Evolutionary conservation across 2,329 filamentous ascomycete species (phyloP), one percentile per base, ranked within the genome.

Genomic region (Rugonectria rugulosa): DNA sequence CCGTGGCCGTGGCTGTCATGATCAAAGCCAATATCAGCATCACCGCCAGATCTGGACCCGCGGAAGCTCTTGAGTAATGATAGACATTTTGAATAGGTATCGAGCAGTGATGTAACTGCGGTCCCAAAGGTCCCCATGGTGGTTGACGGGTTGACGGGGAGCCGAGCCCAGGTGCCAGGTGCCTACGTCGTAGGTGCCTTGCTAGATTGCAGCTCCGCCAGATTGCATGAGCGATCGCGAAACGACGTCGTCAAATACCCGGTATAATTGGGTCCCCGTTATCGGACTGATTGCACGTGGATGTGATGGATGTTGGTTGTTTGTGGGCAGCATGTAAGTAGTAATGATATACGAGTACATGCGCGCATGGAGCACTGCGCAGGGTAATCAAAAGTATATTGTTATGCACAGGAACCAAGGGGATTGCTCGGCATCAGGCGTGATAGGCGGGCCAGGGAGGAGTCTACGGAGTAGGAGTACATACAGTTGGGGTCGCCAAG

Each of bases 51-150:
- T 24, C 37, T 40, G 37, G 19, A 24, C 14, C 51, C 52, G 34
- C 68, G 68, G 49, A 75, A 68, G 9, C 68, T 67, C 58, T 75
- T 77, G 6, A 81, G 68, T 11, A 80, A 70, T 14, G 72, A 69
- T 27, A 80, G 69, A 57, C 78, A 79, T 58, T 73, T 79, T 43
- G 75, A 73, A 53, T 83, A 84, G 11, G 78, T 77, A 42, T 78
- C 73, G 15, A 83, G 67, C 12, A 84, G 71, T 7, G 74, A 73
- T 4, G 70, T 68, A 38, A 83, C 75, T 15, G 73, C 72, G 45
- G 74, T 69, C 46, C 77, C 74, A 58, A 84, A 80, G 29, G 72
- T 68, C 21, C 69, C 75, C 73, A 68, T 63, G 37, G 17, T 53
- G n/a, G n/a, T n/a, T n/a, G n/a, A n/a, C n/a, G n/a, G n/a, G n/a